These are phyloP conservation scores for Gloeopeniophorella convolvens DNA, from an alignment of 768 basidiomycete species.

Conservation along the genomic window DNA sequence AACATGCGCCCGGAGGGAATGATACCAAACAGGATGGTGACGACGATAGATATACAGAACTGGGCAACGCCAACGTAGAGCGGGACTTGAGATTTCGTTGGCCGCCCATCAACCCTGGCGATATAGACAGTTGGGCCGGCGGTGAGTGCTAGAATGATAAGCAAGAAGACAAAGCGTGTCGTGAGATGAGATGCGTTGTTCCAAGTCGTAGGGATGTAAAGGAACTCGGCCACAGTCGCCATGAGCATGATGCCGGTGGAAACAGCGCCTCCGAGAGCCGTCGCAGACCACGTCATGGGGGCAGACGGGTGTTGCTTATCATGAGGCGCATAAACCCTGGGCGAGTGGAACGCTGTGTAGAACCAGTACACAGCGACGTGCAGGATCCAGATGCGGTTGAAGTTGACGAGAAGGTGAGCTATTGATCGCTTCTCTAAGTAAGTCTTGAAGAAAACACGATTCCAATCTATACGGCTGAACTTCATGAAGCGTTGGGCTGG, in stretches of 20 bases:
- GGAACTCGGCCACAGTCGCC: constrained; percentile 91
- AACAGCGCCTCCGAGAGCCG: constrained; percentile 93
- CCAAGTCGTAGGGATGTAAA: constrained; percentile 98
- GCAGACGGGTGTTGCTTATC: constrained; percentile 63
- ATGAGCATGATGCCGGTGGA: constrained; percentile 89
- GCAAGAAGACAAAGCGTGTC: constrained; percentile 85
- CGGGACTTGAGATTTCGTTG: constrained; percentile 57
- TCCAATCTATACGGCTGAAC: constrained; percentile 90
- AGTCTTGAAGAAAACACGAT: constrained; percentile 95
- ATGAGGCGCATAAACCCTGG: constrained; percentile 77
- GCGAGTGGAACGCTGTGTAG: constrained; percentile 97
- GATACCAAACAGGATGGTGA: constrained; percentile 76
- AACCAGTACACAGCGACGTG: constrained; percentile 94
- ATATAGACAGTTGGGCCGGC: constrained; percentile 93
- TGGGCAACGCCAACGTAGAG: constrained; percentile 91
- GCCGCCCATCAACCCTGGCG: constrained; percentile 68
- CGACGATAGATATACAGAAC: constrained; percentile 84
- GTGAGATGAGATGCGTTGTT: constrained; percentile 97
- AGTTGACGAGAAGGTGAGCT: constrained; percentile 94
- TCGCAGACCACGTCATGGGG: constrained; percentile 92
- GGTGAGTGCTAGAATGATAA: constrained; percentile 89
- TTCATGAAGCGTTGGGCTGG: constrained; percentile 92
- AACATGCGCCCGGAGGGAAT: constrained; percentile 98
- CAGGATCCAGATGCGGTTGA: constrained; percentile 98
- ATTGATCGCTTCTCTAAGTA: constrained; percentile 94